Conservation (phyloP, 352 stramenopile species). For the Aphanomyces cochlioides region DNA sequence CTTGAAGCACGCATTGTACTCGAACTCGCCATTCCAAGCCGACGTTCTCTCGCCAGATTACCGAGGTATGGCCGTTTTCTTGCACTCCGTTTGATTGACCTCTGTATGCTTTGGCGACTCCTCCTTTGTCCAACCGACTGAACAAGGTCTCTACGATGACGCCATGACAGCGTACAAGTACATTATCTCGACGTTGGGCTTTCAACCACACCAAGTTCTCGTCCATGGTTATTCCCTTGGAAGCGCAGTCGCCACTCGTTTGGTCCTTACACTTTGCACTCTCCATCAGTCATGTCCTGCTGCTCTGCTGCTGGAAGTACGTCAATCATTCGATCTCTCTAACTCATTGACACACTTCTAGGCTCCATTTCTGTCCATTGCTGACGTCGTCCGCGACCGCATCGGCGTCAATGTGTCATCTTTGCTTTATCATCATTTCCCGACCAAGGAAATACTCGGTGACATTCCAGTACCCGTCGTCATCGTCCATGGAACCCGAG, state of each 20-base stretch:
- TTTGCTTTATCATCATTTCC: conserved; percentile 14
- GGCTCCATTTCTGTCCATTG: conserved; percentile 21
- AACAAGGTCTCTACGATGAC: conserved; percentile 24
- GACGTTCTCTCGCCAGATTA: conserved; percentile 18
- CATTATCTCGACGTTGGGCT: neutral
- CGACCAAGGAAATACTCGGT: conserved; percentile 17
- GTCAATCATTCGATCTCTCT: neutral
- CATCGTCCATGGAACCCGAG: conserved; percentile 20
- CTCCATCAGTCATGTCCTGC: neutral
- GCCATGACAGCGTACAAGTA: conserved; percentile 8
- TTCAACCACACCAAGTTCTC: neutral
- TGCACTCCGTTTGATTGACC: neutral
- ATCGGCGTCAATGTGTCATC: conserved; percentile 2
- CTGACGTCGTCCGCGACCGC: conserved; percentile 3
- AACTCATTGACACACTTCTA: neutral
- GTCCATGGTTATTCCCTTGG: conserved; percentile 27
- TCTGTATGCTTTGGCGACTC: conserved; percentile 25
- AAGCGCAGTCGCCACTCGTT: conserved; percentile 17
- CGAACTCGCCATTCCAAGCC: neutral
- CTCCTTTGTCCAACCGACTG: conserved; percentile 13
- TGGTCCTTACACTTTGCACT: conserved; percentile 22
- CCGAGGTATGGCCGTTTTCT: neutral
- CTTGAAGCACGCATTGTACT: conserved; percentile 1
- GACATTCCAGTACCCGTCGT: conserved; percentile 14
- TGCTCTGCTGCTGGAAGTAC: conserved; percentile 16